Conservation (phyloP, 331 rosid species). For the Telfairia occidentalis region DNA sequence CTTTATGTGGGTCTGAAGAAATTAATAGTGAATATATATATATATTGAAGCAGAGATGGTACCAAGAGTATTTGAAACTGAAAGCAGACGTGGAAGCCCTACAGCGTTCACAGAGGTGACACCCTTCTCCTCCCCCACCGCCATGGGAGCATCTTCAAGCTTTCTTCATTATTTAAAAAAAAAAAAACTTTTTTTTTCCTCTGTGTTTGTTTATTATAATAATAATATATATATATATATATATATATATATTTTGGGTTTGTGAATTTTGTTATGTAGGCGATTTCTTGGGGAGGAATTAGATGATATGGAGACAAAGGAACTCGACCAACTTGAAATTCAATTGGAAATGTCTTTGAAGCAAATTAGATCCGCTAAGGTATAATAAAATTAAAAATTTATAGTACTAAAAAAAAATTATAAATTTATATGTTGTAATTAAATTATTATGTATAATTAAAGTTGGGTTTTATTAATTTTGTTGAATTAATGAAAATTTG, state of each 20-base stretch:
- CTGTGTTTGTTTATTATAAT: background rate
- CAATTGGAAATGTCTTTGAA: constrained; percentile 53
- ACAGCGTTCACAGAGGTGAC: constrained; percentile 55
- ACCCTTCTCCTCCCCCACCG: too few relatives aligned
- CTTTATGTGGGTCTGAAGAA: background rate
- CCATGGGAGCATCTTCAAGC: too few relatives aligned
- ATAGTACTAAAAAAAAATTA: too few relatives aligned
- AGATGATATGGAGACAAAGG: constrained; percentile 37
- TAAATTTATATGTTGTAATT: too few relatives aligned
- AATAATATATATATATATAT: too few relatives aligned
- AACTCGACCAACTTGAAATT: constrained; percentile 59
- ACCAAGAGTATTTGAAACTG: constrained; percentile 56
- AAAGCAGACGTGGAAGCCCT: constrained; percentile 50
- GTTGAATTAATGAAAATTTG: constrained; percentile 1
- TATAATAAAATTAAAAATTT: constrained; percentile 22
- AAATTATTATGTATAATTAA: background rate
- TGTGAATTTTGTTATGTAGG: constrained; percentile 19
- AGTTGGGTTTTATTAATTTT: background rate
- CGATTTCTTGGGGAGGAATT: constrained; percentile 68
- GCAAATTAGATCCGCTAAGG: constrained; percentile 64
- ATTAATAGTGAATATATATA: background rate
- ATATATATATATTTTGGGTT: too few relatives aligned
- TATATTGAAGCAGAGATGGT: constrained; percentile 29
- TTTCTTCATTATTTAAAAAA: too few relatives aligned
- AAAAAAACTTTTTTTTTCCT: background rate